Evolutionary conservation across 1,139 yeast genomes (phyloP).

Genomic region (Schwanniomyces etchellsii): DNA sequence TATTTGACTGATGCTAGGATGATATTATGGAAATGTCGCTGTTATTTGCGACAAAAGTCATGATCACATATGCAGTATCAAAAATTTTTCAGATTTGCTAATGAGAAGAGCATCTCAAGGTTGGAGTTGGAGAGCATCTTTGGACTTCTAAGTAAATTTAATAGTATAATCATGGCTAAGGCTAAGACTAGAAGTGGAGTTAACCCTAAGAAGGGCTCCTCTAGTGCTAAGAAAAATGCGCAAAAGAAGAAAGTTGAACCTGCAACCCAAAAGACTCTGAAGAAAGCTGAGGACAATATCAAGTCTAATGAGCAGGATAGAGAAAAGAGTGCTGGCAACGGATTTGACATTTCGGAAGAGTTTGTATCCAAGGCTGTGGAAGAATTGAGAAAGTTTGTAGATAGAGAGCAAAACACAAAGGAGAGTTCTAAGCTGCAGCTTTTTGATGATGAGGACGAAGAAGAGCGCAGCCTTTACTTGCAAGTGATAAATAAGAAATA

Average conservation of each 20-base stretch:
- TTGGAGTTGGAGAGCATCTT: background rate
- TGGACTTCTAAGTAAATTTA: background rate
- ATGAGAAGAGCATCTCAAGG: conserved; percentile 2
- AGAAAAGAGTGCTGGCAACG: background rate
- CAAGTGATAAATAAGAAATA: conserved; percentile 63
- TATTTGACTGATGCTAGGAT: too few species aligned
- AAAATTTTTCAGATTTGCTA: conserved; percentile 3
- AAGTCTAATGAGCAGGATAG: too few species aligned
- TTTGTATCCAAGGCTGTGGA: conserved; percentile 41
- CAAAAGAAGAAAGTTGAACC: background rate
- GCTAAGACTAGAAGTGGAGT: conserved; percentile 4
- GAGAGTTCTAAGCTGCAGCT: conserved; percentile 27
- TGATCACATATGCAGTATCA: conserved; percentile 1
- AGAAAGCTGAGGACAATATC: too few species aligned
- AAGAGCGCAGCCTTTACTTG: conserved; percentile 46
- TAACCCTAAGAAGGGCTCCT: background rate
- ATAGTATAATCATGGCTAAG: conserved; percentile 6
- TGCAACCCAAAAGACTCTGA: too few species aligned
- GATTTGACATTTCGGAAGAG: conserved; percentile 3
- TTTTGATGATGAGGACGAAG: conserved; percentile 51
- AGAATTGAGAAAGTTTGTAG: conserved; percentile 44
- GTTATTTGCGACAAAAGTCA: too few species aligned
- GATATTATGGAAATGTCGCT: too few species aligned
- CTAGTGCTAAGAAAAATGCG: background rate
- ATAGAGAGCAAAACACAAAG: conserved; percentile 17